Base-by-base conservation (phyloP, 129 eudicot genomes). In the Flaveria trinervia region DNA sequence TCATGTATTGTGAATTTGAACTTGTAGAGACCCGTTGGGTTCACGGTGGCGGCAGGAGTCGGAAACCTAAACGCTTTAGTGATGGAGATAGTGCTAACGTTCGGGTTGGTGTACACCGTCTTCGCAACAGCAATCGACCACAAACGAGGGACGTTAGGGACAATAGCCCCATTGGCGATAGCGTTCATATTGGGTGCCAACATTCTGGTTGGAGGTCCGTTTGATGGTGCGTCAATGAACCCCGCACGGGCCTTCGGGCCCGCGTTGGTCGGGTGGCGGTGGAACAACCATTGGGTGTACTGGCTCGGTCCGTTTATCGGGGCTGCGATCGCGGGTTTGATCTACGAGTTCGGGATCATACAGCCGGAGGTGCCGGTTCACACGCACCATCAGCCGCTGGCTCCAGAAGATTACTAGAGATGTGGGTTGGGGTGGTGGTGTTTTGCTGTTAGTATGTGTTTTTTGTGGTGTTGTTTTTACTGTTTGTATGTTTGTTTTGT, bases 191-290 rank as follows among this genome's bases (percentile, higher is more conserved):
- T 90, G 1, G 98, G 97, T 7, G 97, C 98, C 0, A 90, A 93
- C 49, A 80, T 82, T 12, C 91, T 93, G 17, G 97, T 90, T 1
- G 97, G 97, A 20, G 98, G 98, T 0, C 97, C 97, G 0, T 93
- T 90, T 16, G 85, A 82, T 0, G 98, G 98, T 1, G 98, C 97
- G 5, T 60, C 96, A 0, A 93, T 88, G 98, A 93, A 90, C 72
- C 97, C 98, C 0, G 98, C 98, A 0, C 80, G 98, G 76, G 97
- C 96, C 0, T 93, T 93, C 9, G 98, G 98, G n/a, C 98, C 98
- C 0, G 90, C 98, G 4, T 45, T 93, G 70, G 89, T 90, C 15
- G 97, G 98, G 4, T 88, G 97, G 96, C 86, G 91, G 79, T 90
- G 97, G 98, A 33, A 70, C 49, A 74, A 87, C 73, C 96, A 93